Base-by-base conservation (phyloP, 2,329 filamentous ascomycete species). In the Colletotrichum cordylinicola region DNA sequence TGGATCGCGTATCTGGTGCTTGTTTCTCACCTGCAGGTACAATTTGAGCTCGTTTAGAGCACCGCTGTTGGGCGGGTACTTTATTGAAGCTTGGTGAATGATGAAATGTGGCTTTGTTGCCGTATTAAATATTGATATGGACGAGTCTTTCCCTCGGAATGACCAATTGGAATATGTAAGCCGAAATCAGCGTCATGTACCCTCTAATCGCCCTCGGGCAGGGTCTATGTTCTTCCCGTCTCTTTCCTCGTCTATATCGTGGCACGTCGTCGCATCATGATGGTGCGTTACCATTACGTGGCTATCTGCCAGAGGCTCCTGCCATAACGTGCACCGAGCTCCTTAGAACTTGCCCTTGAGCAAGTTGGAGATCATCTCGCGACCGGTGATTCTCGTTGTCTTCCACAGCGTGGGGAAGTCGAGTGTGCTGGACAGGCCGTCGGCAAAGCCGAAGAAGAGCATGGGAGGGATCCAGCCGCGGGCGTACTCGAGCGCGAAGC, bases 391-490 rank as follows among this genome's bases (percentile, higher is more conserved):
- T 78, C 87, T 88, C 39, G 91, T 91, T n/a, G 94, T 98, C 80
- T 90, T 90, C 94, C 94, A 97, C 81, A 98, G 85, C 2, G 95
- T 98, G n/a, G 91, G 92, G 82, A 98, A 91, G 85, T 98, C 96
- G 79, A 98, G 88, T 6, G 95, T 98, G 85, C 93, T 96, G 70
- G 89, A 91, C 75, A 98, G 89, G 62, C 91, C 92, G 85, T 98
- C 96, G 78, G 95, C 94, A 84, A 94, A 96, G 76, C 96, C 96
- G 84, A 98, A 98, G 84, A 94, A 94, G 67, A 98, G 88, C 96
- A 98, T 98, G 74, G 94, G 94, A 62, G 96, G 96, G 85, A 98
- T 98, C 95, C 95, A 98, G 78, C 96, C 95, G 79, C 93, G 89
- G 62, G 94, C 94, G 85, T 96, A 95, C 89, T 96, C 95, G 80